A percentile compares a stretch with the other conserved stretches of the same genome.
Conservation (phyloP, 345 rosid genomes). For the Gossypium thurberi region DNA sequence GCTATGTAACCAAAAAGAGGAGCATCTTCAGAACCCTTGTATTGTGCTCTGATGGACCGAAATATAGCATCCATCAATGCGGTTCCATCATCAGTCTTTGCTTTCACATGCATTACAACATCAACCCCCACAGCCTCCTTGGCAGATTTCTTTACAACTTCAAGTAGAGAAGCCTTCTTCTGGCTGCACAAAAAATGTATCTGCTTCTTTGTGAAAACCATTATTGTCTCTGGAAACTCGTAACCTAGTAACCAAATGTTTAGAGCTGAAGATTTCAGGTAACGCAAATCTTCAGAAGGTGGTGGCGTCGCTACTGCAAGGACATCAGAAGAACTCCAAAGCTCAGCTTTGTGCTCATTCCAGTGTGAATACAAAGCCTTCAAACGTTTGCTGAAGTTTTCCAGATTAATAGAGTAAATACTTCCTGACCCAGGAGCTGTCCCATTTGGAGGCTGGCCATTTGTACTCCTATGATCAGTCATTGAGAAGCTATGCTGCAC, state of each 20-base stretch:
- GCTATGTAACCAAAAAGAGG: conserved; percentile 53
- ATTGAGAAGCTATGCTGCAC: conserved; percentile 23
- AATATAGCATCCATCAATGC: conserved; percentile 61
- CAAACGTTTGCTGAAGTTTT: conserved; percentile 50
- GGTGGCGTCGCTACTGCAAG: conserved; percentile 78
- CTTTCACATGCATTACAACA: conserved; percentile 62
- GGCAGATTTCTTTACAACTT: conserved; percentile 58
- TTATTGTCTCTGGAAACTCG: conserved; percentile 90
- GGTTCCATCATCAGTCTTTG: conserved; percentile 61
- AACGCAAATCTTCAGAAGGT: conserved; percentile 74
- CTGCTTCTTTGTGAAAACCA: conserved; percentile 72
- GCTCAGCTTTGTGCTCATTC: conserved; percentile 44
- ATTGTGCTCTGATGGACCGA: conserved; percentile 43
- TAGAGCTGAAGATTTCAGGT: conserved; percentile 79
- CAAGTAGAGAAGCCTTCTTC: conserved; percentile 68
- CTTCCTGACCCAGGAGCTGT: conserved; percentile 31
- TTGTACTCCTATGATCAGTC: conserved; percentile 62
- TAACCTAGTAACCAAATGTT: conserved; percentile 88
- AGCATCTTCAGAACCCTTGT: conserved; percentile 32
- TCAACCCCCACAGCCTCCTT: conserved; percentile 54
- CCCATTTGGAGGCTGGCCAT: conserved; percentile 39
- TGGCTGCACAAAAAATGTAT: conserved; percentile 73
- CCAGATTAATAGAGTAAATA: conserved; percentile 51
- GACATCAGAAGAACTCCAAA: conserved; percentile 68
- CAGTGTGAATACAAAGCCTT: conserved; percentile 62